A percentile compares a stretch with the other conserved stretches of the same genome.
Evolutionary conservation across 768 basidiomycete genomes (phyloP).

Genomic region (Pholiota microspora): DNA sequence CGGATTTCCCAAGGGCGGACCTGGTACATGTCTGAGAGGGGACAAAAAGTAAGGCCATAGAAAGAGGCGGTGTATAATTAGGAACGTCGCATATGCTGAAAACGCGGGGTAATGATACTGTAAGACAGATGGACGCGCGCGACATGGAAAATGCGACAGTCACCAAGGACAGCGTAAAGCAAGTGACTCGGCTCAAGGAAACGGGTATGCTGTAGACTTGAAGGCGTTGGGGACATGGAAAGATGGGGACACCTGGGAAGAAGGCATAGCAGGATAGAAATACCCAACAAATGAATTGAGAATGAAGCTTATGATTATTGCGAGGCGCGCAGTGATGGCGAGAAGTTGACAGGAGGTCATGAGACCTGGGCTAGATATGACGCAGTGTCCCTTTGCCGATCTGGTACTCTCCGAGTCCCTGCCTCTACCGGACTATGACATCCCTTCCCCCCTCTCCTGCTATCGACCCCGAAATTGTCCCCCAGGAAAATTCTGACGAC

Average conservation of each 20-base stretch:
- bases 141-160: not conserved
- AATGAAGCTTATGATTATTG: conserved; percentile 12
- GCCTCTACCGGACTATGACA: conserved; percentile 3
- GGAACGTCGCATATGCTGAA: conserved; percentile 13
- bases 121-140: too few relatives aligned
- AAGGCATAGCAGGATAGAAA: not conserved
- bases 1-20: conserved; percentile 25
- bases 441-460: not conserved
- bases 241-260: not conserved
- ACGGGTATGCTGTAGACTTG: not conserved
- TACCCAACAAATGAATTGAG: not conserved
- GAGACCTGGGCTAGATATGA: conserved; percentile 1
- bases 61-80: conserved; percentile 23
- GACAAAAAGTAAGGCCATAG: conserved; percentile 29
- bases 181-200: conserved; percentile 11
- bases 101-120: not conserved
- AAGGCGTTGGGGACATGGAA: conserved; percentile 8
- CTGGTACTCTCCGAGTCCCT: not conserved
- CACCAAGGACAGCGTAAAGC: conserved; percentile 14
- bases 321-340: too few relatives aligned
- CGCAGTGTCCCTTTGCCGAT: not conserved
- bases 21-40: conserved; percentile 27
- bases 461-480: not conserved
- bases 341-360: conserved; percentile 11
- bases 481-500: conserved; percentile 4